phyloP scores from a whole-genome alignment of 345 rosid species.

The Tarenaya hassleriana region DNA sequence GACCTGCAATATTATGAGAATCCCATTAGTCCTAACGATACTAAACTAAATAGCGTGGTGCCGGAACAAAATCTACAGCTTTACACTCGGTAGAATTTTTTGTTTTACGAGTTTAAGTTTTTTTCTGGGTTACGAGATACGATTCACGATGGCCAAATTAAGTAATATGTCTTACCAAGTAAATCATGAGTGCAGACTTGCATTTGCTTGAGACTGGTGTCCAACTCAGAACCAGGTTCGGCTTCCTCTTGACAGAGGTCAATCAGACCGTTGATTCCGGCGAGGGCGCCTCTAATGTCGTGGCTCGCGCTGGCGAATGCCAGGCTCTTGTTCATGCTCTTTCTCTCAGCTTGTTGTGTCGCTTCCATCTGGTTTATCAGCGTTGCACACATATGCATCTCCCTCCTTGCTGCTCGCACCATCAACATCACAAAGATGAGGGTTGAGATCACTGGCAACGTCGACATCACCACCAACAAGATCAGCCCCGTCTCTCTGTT shows the following conservation, averaged over 20 bases:
- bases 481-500: constrained; percentile 23
- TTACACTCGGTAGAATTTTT: no score
- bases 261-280: constrained; percentile 54
- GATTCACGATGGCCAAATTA: no score
- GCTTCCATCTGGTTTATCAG: constrained; percentile 72
- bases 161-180: constrained; percentile 53
- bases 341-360: constrained; percentile 62
- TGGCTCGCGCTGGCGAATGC: constrained; percentile 77
- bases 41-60: no score
- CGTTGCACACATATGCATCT: constrained; percentile 40
- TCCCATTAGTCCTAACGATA: no score
- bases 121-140: no score
- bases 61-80: no score
- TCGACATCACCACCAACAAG: constrained; percentile 28
- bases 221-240: constrained; percentile 37
- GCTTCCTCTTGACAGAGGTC: constrained; percentile 37
- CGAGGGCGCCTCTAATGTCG: constrained; percentile 60
- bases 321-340: constrained; percentile 66
- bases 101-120: no score
- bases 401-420: constrained; percentile 36
- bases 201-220: constrained; percentile 40
- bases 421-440: constrained; percentile 33
- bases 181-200: constrained; percentile 45
- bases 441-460: constrained; percentile 19
- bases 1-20: constrained; percentile 30